Base-by-base conservation (phyloP, 148 eudicot genomes). In the Heliosperma pusillum region DNA sequence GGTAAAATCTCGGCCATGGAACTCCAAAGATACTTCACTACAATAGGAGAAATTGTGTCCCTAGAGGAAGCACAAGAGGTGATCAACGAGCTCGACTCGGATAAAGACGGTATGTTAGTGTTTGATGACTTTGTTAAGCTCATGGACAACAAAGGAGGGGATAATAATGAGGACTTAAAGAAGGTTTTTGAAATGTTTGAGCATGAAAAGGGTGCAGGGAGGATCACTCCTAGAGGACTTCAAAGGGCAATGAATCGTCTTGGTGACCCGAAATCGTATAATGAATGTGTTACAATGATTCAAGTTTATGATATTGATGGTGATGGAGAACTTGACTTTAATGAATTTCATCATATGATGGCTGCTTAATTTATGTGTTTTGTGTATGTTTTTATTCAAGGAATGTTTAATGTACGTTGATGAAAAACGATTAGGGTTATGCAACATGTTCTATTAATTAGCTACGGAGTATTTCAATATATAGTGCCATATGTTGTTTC, bases 271-370 rank as follows among this genome's bases (percentile, higher is more conserved):
- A 88, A 80, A 27, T 85, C 92, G 2, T 78, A 86, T 61, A 82
- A 87, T 15, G 92, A 91, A 72, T 91, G 97, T 69, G 88, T 66
- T 40, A 83, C 84, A 0, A 91, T 91, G 93, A 89, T 91, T 40
- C 86, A 73, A 19, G 87, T 75, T 10, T 91, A 76, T 83, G 97
- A 91, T 57, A 60, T 73, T 7, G 86, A 91, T 78, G 97, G 94
- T 13, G 88, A 88, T 79, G 97, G 97, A 10, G 88, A 79, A 45
- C 87, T 91, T 74, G 88, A 84, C 78, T 91, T 85, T 66, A 64
- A 84, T 77, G 94, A 89, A 76, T 91, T 91, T 71, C 78, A 85
- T 20, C 88, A 84, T 12, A 91, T 91, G 97, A 87, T 83, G 88
- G 79, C 83, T 70, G 22, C 68, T 33, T 80, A 60, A 76, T 24